Percentiles rank a stretch among this genome's conserved stretches.
These are phyloP conservation scores for Solanum hybrid DNA, from an alignment of 305 asterid genomes.

Conservation along the genomic window DNA sequence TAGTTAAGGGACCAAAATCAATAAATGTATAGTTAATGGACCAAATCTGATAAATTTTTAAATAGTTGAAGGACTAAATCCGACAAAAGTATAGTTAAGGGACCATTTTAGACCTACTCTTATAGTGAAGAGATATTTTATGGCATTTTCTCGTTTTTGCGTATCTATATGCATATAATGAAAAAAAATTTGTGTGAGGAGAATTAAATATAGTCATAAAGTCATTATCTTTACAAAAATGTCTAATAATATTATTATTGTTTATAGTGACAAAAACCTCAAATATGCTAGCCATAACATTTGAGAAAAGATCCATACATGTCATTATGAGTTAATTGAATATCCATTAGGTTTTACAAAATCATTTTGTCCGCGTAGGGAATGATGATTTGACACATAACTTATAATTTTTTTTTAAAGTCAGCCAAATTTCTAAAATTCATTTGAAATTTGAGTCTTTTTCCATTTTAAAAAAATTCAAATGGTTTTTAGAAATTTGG, in stretches of 20 bases:
- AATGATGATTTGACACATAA: not conserved
- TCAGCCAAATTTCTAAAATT: not conserved
- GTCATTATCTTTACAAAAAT: not conserved
- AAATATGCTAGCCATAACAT: not conserved
- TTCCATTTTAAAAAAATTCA: no score
- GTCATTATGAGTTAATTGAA: not conserved
- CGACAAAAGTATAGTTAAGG: not conserved
- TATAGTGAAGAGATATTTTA: no score
- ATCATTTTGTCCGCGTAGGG: not conserved
- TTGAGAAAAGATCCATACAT: not conserved
- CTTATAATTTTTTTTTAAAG: no score
- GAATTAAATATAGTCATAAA: not conserved
- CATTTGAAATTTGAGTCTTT: not conserved
- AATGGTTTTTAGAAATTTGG: not conserved
- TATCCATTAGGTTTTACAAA: not conserved
- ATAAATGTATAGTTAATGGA: no score
- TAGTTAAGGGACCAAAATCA: no score
- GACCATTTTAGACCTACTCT: not conserved
- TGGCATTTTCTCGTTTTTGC: not conserved
- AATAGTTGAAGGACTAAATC: not conserved
- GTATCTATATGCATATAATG: no score
- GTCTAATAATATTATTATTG: not conserved
- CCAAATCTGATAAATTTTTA: no score
- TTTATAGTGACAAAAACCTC: not conserved
- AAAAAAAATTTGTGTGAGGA: no score